Evolutionary conservation across 495 filamentous ascomycete genomes (phyloP), one percentile per base, ranked within the genome.

Genomic region (Penicillium mononematosum): DNA sequence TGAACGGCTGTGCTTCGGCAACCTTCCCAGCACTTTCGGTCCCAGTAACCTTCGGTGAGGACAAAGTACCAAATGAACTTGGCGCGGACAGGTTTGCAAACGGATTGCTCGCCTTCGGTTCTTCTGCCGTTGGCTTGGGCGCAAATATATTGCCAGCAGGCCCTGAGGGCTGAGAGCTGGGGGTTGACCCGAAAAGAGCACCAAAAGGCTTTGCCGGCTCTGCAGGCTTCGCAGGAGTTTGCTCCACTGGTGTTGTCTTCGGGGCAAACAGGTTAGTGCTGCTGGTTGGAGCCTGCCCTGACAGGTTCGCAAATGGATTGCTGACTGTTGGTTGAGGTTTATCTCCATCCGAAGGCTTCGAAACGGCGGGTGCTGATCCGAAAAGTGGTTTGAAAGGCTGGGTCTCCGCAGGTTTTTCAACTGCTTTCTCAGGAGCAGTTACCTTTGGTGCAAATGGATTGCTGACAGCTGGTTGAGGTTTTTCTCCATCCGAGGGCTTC

Each of bases 321-420:
- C 36, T 50, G 10, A 25, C 24, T 1, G 50, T 6, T 41, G 56
- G 41, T 24, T 34, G 20, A 16, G 16, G 19, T n/a, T 53, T 52
- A 24, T 50, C 27, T 17, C 7, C 39, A 17, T 50, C 50, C 12
- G 32, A 32, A 10, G 59, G 45, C 11, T 61, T 58, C 16, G 55
- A 19, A 8, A 39, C 16, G 2, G 45, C 39, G 41, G 59, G 20
- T n/a, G 39, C 19, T 38, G 32, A 47, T n/a, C 60, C 60, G 32
- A 62, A 62, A 17, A 59, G 47, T 44, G 41, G 17, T 12, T 50
- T 58, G 34, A 56, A 62, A n/a, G 55, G 56, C 34, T 45, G 39
- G 5, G 45, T 2, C 14, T 62, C 60, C 8, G 51, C 50, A 39
- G 55, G 32, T 46, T 55, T 62, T 12, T 19, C 36, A 16, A 48